These are phyloP conservation scores for Mycogone perniciosa DNA, from an alignment of 2,329 filamentous ascomycete species.

Conservation along the genomic window DNA sequence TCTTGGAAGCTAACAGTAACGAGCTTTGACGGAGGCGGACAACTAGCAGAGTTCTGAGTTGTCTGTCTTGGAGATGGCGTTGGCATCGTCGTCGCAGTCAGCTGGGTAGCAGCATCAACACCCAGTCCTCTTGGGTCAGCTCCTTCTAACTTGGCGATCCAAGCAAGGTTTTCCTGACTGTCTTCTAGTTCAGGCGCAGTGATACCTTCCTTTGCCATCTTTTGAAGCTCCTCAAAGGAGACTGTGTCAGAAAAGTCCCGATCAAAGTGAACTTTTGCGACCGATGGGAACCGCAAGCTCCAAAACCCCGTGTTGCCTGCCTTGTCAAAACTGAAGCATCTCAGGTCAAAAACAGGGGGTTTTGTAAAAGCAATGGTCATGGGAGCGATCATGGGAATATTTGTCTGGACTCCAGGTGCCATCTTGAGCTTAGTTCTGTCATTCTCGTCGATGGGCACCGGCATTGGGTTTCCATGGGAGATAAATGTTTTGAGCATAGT, in stretches of 20 bases:
- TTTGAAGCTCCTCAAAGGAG: constrained; percentile 63
- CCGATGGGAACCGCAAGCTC: constrained; percentile 68
- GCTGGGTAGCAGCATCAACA: constrained; percentile 40
- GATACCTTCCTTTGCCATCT: constrained; percentile 53
- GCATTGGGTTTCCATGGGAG: constrained; percentile 38
- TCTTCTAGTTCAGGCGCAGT: constrained; percentile 45
- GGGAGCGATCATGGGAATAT: constrained; percentile 18
- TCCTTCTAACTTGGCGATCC: constrained; percentile 54
- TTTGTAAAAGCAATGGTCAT: constrained; percentile 54
- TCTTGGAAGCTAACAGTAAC: background rate
- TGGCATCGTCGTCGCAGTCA: constrained; percentile 33
- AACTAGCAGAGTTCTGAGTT: constrained; percentile 19
- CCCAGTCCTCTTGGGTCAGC: constrained; percentile 41
- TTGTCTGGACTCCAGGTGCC: constrained; percentile 37
- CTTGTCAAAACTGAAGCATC: constrained; percentile 75
- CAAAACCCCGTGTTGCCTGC: constrained; percentile 62
- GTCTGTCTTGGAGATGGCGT: constrained; percentile 28
- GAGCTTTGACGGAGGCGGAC: constrained; percentile 10
- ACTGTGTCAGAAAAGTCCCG: constrained; percentile 62
- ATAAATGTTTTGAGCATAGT: constrained; percentile 46
- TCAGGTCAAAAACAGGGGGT: constrained; percentile 72
- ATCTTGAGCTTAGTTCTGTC: constrained; percentile 39
- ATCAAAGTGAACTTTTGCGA: constrained; percentile 73
- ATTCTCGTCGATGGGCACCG: constrained; percentile 34
- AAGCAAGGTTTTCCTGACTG: constrained; percentile 53